Evolutionary conservation across 352 stramenopile genomes (phyloP).

Genomic region (Pythium scleroteichum): DNA sequence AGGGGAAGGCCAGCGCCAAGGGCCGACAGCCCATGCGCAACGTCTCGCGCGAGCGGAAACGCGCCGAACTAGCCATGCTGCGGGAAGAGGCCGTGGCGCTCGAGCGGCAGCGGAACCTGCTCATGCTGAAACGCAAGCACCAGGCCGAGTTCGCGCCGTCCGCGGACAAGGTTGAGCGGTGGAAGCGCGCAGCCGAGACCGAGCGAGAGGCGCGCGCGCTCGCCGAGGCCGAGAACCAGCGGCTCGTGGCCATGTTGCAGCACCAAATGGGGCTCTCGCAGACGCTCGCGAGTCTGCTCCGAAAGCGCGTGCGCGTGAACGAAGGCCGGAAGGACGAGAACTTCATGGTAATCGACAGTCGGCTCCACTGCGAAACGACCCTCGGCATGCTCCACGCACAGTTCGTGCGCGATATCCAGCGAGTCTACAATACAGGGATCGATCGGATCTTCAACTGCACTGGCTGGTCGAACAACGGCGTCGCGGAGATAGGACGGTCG

Average conservation of each 20-base stretch:
- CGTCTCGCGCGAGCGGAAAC: slow-evolving; percentile 11
- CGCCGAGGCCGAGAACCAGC: slow-evolving; percentile 15
- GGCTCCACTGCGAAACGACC: not conserved
- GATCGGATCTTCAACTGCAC: not conserved
- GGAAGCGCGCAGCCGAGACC: slow-evolving; percentile 5
- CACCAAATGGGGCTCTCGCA: slow-evolving; percentile 6
- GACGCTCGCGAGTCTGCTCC: slow-evolving; percentile 1
- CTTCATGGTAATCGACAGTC: not conserved
- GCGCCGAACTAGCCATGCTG: slow-evolving; percentile 10
- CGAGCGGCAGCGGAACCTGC: slow-evolving; percentile 8
- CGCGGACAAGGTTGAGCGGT: not conserved
- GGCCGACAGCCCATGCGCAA: slow-evolving; percentile 10
- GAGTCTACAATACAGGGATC: slow-evolving; percentile 8
- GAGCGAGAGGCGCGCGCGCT: slow-evolving; percentile 1
- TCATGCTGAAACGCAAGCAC: slow-evolving; percentile 16
- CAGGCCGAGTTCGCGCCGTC: not conserved
- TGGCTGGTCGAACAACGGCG: slow-evolving; percentile 1
- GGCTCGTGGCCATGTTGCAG: slow-evolving; percentile 7
- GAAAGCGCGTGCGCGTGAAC: slow-evolving; percentile 4
- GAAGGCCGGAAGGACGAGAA: not conserved
- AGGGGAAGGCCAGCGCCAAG: not conserved
- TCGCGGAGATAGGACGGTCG: not conserved
- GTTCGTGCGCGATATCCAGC: slow-evolving; percentile 17
- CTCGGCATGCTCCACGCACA: slow-evolving; percentile 7
- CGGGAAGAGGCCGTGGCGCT: slow-evolving; percentile 8